Base-by-base conservation (phyloP, 2,329 filamentous ascomycete genomes). In the Amylocarpus encephaloides region DNA sequence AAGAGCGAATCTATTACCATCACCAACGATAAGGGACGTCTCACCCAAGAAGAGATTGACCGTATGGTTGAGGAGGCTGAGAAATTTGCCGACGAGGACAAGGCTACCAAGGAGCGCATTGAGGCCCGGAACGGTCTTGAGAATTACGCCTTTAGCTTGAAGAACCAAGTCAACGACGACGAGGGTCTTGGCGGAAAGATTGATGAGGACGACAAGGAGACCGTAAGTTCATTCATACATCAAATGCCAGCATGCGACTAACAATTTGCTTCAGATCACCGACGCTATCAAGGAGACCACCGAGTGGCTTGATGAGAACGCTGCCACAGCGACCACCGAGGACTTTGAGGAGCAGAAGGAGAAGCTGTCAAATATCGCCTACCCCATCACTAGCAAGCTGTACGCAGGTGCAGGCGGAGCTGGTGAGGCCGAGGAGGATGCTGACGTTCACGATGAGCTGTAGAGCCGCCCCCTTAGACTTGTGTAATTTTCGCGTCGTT, bases 331-430 rank as follows among this genome's bases (percentile, higher is more conserved):
- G 58, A 82, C 78, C 61, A 79, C 89, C 53, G 92, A 96, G 77
- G 93, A 97, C 77, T 96, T 97, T 65, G 91, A 96, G 73, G 93
- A 98, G 82, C 92, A 97, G 79, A 95, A 94, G 80, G 92, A 98
- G 86, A 96, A 96, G 82, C 82, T 98, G 62, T 94, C 88, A 65
- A 86, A 87, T 71, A 88, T 96, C 59, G 93, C 93, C 48, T 96
- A 97, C 77, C 93, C 93, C 62, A 98, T 98, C 75, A 98, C 93
- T 64, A 95, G 88, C 77, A 98, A 98, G 83, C 80, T 96, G 66
- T 96, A 96, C 78, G 75, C 71, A 62, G 71, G 77, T 62, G 76
- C 78, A 65, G 82, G 80, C 63, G 84, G 79, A 60, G 82, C 78
- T 57, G 79, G 77, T 61, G 80, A 76, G 52, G 78, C 73, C 56